Conservation (phyloP, 345 rosid genomes). For the Boechera stricta region DNA sequence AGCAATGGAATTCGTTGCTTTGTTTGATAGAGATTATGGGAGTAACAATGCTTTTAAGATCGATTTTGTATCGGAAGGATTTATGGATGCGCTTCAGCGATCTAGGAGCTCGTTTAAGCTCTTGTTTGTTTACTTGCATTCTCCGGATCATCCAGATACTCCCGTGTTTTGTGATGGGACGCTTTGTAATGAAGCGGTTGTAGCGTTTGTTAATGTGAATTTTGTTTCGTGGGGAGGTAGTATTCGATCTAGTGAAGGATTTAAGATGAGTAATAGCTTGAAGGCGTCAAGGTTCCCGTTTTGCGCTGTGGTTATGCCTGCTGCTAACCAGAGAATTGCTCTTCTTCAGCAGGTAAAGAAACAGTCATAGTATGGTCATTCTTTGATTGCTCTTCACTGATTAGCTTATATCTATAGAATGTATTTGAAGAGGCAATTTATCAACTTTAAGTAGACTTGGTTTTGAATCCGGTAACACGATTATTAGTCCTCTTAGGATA, state of each 20-base stretch:
- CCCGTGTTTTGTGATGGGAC: conserved; percentile 76
- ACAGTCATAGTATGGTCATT: not conserved
- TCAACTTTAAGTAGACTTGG: conserved; percentile 10
- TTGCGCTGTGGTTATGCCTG: conserved; percentile 97
- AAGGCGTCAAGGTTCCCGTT: conserved; percentile 95
- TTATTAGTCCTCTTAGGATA: not conserved
- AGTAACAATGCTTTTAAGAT: conserved; percentile 49
- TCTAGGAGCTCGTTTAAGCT: conserved; percentile 79
- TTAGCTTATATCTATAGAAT: not conserved
- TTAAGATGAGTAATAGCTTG: conserved; percentile 98
- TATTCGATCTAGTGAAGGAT: conserved; percentile 94
- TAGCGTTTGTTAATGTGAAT: conserved; percentile 85
- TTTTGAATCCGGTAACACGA: not conserved
- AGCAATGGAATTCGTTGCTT: conserved; percentile 73
- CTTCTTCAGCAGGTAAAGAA: conserved; percentile 83
- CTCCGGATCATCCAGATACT: conserved; percentile 95
- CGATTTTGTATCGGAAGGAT: conserved; percentile 80
- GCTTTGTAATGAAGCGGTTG: conserved; percentile 65
- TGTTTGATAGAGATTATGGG: conserved; percentile 83
- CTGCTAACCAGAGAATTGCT: conserved; percentile 92
- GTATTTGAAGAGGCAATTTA: not conserved
- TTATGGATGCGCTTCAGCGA: conserved; percentile 92
- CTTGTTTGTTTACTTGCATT: conserved; percentile 91
- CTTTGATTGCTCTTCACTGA: not conserved
- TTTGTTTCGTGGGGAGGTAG: conserved; percentile 97